These are phyloP conservation scores for Aureoboletus auriporus DNA, from an alignment of 768 basidiomycete genomes.

Conservation along the genomic window DNA sequence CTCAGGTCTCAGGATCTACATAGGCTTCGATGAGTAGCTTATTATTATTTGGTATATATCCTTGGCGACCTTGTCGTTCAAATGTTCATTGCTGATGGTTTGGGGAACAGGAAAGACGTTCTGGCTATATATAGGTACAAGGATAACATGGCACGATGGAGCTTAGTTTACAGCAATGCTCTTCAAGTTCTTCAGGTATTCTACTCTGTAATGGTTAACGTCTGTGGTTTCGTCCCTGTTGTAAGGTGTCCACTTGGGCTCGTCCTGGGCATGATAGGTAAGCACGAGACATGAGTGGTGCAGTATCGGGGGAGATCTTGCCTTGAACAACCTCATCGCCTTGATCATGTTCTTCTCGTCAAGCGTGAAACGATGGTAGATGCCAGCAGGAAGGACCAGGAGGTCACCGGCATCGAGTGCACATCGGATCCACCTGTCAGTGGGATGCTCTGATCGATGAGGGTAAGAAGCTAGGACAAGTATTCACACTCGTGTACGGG, in stretches of 20 bases:
- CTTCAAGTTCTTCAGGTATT: conserved; percentile 55
- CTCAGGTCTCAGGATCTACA: too few species aligned
- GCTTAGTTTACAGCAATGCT: conserved; percentile 36
- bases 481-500: not conserved
- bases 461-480: not conserved
- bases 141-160: not conserved
- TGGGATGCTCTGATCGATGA: conserved; percentile 48
- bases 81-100: not conserved
- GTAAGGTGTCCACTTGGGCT: conserved; percentile 86
- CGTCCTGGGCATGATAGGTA: conserved; percentile 51
- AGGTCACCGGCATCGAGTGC: conserved; percentile 76
- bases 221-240: conserved; percentile 64
- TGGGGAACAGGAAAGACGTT: not conserved
- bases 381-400: conserved; percentile 82
- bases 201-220: conserved; percentile 53
- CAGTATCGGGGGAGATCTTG: conserved; percentile 19
- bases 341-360: conserved; percentile 71
- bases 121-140: too few species aligned
- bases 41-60: conserved; percentile 12
- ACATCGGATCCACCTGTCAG: conserved; percentile 79
- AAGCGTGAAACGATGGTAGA: conserved; percentile 93
- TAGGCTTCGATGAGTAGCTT: not conserved
- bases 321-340: conserved; percentile 84
- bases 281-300: not conserved
- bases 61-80: not conserved